Conservation (phyloP, 257 asterid species). For the Rauvolfia tetraphylla region DNA sequence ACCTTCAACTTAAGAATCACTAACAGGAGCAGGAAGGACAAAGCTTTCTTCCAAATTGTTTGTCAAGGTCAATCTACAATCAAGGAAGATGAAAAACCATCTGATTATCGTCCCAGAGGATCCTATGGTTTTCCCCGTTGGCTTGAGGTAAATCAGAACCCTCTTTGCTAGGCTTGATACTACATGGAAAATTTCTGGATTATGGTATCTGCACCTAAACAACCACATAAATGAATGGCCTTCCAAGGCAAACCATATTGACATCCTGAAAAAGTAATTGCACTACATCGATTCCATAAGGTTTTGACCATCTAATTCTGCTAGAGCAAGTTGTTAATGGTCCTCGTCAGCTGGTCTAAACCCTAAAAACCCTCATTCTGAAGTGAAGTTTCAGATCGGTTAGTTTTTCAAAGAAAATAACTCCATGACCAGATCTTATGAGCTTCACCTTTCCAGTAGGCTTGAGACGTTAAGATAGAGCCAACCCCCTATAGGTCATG, state of each 20-base stretch:
- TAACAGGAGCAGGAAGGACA: slow-evolving; percentile 59
- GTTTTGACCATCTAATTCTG: neutral
- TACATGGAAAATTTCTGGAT: neutral
- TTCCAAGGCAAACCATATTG: too few relatives aligned
- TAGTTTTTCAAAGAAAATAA: too few relatives aligned
- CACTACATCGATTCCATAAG: neutral
- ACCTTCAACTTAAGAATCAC: slow-evolving; percentile 58
- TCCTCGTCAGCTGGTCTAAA: too few relatives aligned
- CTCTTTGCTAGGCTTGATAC: neutral
- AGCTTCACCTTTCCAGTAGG: neutral
- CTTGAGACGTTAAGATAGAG: neutral
- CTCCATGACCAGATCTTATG: too few relatives aligned
- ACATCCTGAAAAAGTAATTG: neutral
- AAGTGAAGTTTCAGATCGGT: neutral
- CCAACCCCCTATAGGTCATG: too few relatives aligned
- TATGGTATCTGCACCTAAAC: too few relatives aligned
- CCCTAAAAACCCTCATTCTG: neutral
- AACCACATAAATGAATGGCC: neutral
- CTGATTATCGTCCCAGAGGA: slow-evolving; percentile 60
- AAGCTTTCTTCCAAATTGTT: slow-evolving; percentile 54
- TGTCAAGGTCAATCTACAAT: slow-evolving; percentile 74
- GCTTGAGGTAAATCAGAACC: slow-evolving; percentile 64
- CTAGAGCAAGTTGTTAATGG: neutral
- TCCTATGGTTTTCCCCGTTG: slow-evolving; percentile 84
- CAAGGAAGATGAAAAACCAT: slow-evolving; percentile 41